phyloP scores from a whole-genome alignment of 805 yeast species.

The Schizosaccharomyces osmophilus region DNA sequence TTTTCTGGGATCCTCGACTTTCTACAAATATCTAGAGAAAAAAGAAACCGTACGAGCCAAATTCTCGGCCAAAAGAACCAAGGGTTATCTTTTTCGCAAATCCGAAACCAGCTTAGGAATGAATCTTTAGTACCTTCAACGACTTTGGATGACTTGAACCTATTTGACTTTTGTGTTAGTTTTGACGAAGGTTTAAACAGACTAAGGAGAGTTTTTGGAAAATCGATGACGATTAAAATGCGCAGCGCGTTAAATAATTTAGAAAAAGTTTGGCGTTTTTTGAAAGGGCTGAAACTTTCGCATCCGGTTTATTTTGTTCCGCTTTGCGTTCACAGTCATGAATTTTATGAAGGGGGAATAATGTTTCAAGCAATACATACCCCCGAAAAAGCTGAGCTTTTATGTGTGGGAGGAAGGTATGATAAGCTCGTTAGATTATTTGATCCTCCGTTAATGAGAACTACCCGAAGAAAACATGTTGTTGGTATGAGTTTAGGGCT shows the following conservation, averaged over 20 bases:
- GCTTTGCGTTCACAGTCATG: conserved; percentile 55
- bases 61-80: conserved; percentile 55
- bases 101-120: conserved; percentile 27
- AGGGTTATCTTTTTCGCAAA: conserved; percentile 40
- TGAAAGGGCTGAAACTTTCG: conserved; percentile 34
- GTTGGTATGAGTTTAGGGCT: conserved; percentile 15
- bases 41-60: neutral
- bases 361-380: conserved; percentile 75
- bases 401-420: conserved; percentile 89
- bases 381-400: conserved; percentile 23
- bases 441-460: neutral
- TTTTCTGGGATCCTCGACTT: conserved; percentile 23
- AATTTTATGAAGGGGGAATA: conserved; percentile 53
- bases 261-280: conserved; percentile 28
- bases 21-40: neutral
- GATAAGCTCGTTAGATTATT: conserved; percentile 32
- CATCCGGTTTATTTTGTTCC: conserved; percentile 47
- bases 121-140: conserved; percentile 62
- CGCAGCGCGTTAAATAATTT: conserved; percentile 41
- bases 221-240: conserved; percentile 31
- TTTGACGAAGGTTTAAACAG: conserved; percentile 36
- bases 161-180: conserved; percentile 52
- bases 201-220: conserved; percentile 13
- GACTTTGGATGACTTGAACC: conserved; percentile 53
- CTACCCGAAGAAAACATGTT: neutral